Evolutionary conservation across 148 eudicot genomes (phyloP).

Genomic region (Selenicereus undatus): DNA sequence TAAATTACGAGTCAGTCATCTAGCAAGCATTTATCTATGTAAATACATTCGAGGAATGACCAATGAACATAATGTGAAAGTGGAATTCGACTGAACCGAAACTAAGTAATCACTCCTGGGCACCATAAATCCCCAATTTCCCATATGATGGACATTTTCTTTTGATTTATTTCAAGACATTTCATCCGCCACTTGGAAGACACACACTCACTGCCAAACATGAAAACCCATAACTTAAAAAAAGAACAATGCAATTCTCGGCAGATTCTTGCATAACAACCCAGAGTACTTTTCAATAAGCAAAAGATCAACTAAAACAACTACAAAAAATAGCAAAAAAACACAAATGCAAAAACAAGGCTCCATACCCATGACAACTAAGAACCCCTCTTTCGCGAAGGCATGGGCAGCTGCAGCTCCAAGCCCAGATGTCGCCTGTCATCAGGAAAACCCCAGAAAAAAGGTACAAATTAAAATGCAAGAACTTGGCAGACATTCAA

Average conservation of each 20-base stretch:
- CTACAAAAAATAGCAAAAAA: background rate
- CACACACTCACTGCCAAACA: background rate
- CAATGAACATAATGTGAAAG: background rate
- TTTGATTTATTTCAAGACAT: background rate
- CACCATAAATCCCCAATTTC: background rate
- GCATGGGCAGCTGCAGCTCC: constrained; percentile 82
- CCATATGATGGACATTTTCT: background rate
- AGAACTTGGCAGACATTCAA: background rate
- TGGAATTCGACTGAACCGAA: background rate
- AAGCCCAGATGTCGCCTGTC: constrained; percentile 85
- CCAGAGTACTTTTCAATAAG: background rate
- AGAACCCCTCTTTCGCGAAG: constrained; percentile 70
- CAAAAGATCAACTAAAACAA: background rate
- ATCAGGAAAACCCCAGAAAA: constrained; percentile 13
- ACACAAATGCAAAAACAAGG: background rate
- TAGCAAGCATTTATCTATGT: background rate
- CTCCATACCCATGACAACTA: constrained; percentile 59
- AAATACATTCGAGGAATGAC: background rate
- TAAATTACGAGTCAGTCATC: background rate
- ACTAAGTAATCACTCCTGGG: background rate
- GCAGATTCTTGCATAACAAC: background rate
- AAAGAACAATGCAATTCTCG: background rate
- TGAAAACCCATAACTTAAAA: background rate
- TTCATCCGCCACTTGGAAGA: background rate
- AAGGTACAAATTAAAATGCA: background rate